Percentiles rank a stretch among this genome's conserved stretches.
Conservation (phyloP, 1,139 yeast species). For the Yamadazyma pseudoaaseri region DNA sequence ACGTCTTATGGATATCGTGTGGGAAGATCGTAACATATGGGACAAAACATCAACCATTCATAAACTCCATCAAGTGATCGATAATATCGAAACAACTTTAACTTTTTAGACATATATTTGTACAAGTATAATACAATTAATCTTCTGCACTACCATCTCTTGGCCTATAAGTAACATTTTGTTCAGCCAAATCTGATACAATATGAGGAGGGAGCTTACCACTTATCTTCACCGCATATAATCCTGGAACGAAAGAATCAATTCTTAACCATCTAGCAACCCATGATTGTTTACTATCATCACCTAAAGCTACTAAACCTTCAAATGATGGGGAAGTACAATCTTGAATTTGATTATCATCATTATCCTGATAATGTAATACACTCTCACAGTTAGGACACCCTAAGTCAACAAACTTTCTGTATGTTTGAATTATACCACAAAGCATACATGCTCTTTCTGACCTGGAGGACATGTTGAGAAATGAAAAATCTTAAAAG, state of each 20-base stretch:
- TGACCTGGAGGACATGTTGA: constrained; percentile 52
- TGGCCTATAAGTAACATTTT: constrained; percentile 84
- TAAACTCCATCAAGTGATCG: constrained; percentile 23
- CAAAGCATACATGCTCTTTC: constrained; percentile 98
- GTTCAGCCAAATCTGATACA: constrained; percentile 65
- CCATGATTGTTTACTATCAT: constrained; percentile 82
- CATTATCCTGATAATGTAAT: constrained; percentile 74
- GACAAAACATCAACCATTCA: constrained; percentile 50
- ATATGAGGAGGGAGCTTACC: constrained; percentile 91
- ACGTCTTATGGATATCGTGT: constrained; percentile 66
- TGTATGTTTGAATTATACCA: constrained; percentile 81
- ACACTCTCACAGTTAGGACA: constrained; percentile 98
- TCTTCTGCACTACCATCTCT: constrained; percentile 95
- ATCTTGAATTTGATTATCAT: constrained; percentile 80
- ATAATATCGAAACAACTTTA: constrained; percentile 11
- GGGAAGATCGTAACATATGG: constrained; percentile 70
- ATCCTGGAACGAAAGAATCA: constrained; percentile 84
- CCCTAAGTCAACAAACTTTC: constrained; percentile 74
- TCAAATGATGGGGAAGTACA: constrained; percentile 97
- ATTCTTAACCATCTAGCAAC: constrained; percentile 96
- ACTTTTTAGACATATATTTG: constrained; percentile 4
- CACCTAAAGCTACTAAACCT: constrained; percentile 90
- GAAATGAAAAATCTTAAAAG: neutral
- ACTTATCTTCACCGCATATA: constrained; percentile 90
- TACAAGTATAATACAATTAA: constrained; percentile 23